Base-by-base conservation (phyloP, 345 rosid species). In the Physaria fendleri region DNA sequence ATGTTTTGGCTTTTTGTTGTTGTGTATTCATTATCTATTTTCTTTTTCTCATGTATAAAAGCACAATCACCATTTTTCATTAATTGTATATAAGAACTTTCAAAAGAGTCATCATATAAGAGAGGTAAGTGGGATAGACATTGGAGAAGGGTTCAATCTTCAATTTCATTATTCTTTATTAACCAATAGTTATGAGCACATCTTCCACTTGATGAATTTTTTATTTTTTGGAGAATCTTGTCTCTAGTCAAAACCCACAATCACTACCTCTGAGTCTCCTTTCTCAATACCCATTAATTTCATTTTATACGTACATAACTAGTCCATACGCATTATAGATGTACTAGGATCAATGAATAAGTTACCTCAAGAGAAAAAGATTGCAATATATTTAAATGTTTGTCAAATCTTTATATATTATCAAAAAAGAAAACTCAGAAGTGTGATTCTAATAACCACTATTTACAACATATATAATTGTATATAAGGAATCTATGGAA, bases 171-270 rank as follows among this genome's bases (percentile, higher is more conserved):
- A 38, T 69, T 61, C 34, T 35, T 45, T 62, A 46, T 50, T 53
- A 54, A 61, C 43, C 69, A 70, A 47, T 40, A 55, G 69, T 56
- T 56, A 47, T 55, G 54, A 54, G 74, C 69, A 64, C 59, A n/a
- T n/a, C n/a, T 51, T 70, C 69, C 65, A 56, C 69, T 63, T 46
- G 64, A 56, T 69, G 29, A 49, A 24, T 34, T 38, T 15, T 47
- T 56, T 22, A 39, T 63, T 62, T n/a, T n/a, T 55, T 55, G 47
- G 59, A 50, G 59, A 70, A 70, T 70, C 64, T 56, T 56, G 45
- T 55, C 59, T 41, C 37, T 39, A 7, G 64, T 62, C 74, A 69
- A 69, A 18, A 46, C 39, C 50, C 59, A 55, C 55, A 41, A 69
- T 47, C 62, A 15, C 56, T 69, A 39, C 47, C 23, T 39, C 30